Base-by-base conservation (phyloP, 208 protist genomes). In the Crithidia sp. region DNA sequence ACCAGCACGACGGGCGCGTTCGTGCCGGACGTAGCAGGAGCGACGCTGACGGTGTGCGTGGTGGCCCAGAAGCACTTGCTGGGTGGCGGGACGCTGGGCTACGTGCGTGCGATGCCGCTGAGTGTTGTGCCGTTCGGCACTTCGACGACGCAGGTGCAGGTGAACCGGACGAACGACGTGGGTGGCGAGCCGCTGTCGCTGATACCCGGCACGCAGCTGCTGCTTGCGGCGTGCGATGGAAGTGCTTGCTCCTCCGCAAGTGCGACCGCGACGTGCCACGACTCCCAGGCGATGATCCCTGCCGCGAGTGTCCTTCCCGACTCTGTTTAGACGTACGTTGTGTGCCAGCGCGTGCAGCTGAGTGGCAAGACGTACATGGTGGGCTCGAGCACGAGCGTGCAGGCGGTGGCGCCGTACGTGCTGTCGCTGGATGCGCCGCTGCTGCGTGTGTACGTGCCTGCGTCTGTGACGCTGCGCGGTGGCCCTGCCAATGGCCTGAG, bases 291-390 rank as follows among this genome's bases (percentile, higher is more conserved):
- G 2, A 88, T 76, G 4, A 74, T 74, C 13, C 83, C 84, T 55
- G 84, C 76, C 49, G 69, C 77, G 28, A 56, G 62, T 7, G 62
- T 53, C 12, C 71, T 55, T 3, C 59, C 41, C 2, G 82, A 71
- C 28, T 58, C 74, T 14, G 61, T 79, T 12, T 84, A 84, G 6
- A 50, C 43, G 9, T 92, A 85, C 67, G 54, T 83, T 36, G 52
- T 92, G 28, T 92, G 88, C 74, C 85, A 92, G 61, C 66, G 82
- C 47, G 71, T 79, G 28, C 50, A 40, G 13, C 28, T 12, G n/a
- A 40, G 52, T 3, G 53, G 28, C 28, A 1, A 2, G 28, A 28
- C 71, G 7, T 70, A 57, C 2, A 50, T 81, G 7, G 80, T 80
- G 2, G 85, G 74, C 9, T 59, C 84, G 28, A 63, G 74, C 49